A percentile compares a stretch with the other conserved stretches of the same genome.
phyloP scores from a whole-genome alignment of 768 basidiomycete species.

The Rubroboletus pulcherrimus region DNA sequence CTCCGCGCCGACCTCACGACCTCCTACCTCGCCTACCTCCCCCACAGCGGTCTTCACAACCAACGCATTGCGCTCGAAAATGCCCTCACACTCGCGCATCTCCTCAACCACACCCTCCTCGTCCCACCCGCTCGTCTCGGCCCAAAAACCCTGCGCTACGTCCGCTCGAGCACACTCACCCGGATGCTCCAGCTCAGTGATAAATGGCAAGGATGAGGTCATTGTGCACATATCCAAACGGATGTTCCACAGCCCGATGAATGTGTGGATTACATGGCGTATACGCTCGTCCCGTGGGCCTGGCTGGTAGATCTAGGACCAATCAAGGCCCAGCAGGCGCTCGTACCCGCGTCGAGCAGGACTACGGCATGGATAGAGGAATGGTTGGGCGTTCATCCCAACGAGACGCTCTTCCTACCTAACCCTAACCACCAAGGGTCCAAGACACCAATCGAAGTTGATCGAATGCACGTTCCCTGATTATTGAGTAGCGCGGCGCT shows the following conservation, averaged over 20 bases:
- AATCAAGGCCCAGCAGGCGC: slow-evolving; percentile 36
- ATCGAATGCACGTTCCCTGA: too few relatives aligned
- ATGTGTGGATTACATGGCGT: slow-evolving; percentile 58
- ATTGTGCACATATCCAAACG: slow-evolving; percentile 43
- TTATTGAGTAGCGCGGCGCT: too few relatives aligned
- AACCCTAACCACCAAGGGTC: too few relatives aligned
- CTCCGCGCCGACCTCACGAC: slow-evolving; percentile 27
- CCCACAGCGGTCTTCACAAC: slow-evolving; percentile 84
- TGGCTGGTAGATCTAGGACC: slow-evolving; percentile 58
- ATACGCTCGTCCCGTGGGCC: slow-evolving; percentile 65
- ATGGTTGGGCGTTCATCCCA: slow-evolving; percentile 24
- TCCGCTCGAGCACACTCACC: slow-evolving; percentile 47
- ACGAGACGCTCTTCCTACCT: slow-evolving; percentile 48
- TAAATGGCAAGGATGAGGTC: slow-evolving; percentile 44
- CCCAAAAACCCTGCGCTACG: slow-evolving; percentile 54
- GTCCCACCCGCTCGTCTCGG: slow-evolving; percentile 75
- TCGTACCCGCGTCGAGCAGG: slow-evolving; percentile 50
- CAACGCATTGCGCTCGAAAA: slow-evolving; percentile 89
- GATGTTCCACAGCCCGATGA: slow-evolving; percentile 44
- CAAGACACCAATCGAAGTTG: too few relatives aligned
- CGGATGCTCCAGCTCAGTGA: slow-evolving; percentile 44
- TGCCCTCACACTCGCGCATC: slow-evolving; percentile 64
- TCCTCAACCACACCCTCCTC: slow-evolving; percentile 75
- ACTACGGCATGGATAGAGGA: slow-evolving; percentile 31
- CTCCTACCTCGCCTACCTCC: slow-evolving; percentile 68